Evolutionary conservation across 225 moss, liverwort and hornwort genomes (phyloP).

Genomic region (Thuidium tamariscinum): DNA sequence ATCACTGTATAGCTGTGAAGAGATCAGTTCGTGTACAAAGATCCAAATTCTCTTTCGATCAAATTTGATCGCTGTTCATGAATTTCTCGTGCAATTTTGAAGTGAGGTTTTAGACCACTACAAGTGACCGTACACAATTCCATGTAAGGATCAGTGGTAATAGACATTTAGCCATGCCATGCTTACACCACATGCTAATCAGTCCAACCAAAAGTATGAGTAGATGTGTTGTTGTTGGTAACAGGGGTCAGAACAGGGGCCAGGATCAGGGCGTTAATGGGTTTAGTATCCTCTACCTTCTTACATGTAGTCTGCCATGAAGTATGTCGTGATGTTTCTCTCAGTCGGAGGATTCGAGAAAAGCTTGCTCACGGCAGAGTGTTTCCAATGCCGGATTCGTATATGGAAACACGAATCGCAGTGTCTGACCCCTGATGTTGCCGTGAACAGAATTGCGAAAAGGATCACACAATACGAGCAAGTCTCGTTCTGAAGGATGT

Average conservation of each 20-base stretch:
- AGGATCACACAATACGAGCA: conserved; percentile 1
- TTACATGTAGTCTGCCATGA: not conserved
- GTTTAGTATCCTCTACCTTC: not conserved
- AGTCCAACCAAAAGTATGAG: not conserved
- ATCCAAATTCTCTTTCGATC: not conserved
- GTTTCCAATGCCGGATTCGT: not conserved
- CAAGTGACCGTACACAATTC: not conserved
- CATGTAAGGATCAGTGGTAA: not conserved
- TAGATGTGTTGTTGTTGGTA: not conserved
- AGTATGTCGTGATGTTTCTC: not conserved
- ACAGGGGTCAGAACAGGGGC: not conserved
- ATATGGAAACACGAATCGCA: not conserved
- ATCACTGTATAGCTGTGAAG: not conserved
- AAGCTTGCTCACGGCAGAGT: not conserved
- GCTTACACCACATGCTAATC: not conserved
- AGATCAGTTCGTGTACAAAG: not conserved
- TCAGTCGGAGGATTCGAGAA: not conserved
- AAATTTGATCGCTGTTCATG: not conserved
- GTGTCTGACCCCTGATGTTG: not conserved
- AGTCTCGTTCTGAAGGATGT: not conserved
- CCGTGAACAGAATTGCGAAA: conserved; percentile 5
- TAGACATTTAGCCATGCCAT: not conserved
- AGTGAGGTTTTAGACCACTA: not conserved
- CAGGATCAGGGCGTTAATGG: not conserved
- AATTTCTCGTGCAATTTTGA: not conserved